phyloP scores from a whole-genome alignment of 192 early-diverging fungal genomes.

The Paraglomus brasilianum region DNA sequence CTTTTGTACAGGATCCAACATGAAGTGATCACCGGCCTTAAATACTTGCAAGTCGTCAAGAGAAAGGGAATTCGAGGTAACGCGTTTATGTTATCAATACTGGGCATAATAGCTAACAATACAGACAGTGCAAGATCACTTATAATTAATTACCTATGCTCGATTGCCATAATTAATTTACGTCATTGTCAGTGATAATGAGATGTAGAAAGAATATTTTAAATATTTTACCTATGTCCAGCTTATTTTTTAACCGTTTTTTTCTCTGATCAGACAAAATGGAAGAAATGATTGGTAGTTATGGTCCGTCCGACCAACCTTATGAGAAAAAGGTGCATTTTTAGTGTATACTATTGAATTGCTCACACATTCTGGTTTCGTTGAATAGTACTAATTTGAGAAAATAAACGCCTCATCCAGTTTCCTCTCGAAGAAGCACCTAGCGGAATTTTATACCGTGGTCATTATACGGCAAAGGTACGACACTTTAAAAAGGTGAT shows the following conservation, averaged over 20 bases:
- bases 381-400: background rate
- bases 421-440: slow-evolving; percentile 89
- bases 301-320: slow-evolving; percentile 74
- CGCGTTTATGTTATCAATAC: background rate
- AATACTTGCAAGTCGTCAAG: slow-evolving; percentile 93
- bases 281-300: slow-evolving; percentile 97
- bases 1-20: slow-evolving; percentile 68
- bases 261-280: slow-evolving; percentile 62
- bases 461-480: slow-evolving; percentile 82
- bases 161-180: no score
- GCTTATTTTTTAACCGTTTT: no score
- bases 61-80: slow-evolving; percentile 56
- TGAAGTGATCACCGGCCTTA: slow-evolving; percentile 93
- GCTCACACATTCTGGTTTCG: background rate
- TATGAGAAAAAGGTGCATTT: slow-evolving; percentile 76
- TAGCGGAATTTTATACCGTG: slow-evolving; percentile 86
- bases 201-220: no score
- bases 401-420: slow-evolving; percentile 31
- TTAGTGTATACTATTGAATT: background rate
- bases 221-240: no score
- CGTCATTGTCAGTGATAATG: no score
- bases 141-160: no score
- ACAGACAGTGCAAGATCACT: no score
- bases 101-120: no score
- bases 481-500: background rate